These are phyloP conservation scores for Debaryomycetaceae sp. DNA, from an alignment of 1,139 yeast species.

Conservation along the genomic window DNA sequence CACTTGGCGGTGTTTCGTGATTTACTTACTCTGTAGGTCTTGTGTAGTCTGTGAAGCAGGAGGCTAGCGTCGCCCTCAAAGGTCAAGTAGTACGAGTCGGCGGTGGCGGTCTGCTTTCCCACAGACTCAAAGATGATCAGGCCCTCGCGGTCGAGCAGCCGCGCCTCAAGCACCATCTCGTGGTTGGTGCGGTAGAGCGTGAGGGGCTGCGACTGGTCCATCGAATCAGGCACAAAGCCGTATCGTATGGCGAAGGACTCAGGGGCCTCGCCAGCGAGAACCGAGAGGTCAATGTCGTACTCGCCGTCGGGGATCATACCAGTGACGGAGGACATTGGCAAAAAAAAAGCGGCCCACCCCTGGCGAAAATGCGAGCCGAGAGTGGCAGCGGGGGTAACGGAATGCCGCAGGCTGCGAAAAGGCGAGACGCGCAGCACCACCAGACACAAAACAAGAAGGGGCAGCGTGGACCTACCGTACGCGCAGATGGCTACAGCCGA, in stretches of 20 bases:
- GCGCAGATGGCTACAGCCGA: too few species aligned
- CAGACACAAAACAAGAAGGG: not conserved
- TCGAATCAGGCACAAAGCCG: constrained; percentile 41
- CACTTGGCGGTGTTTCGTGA: constrained; percentile 28
- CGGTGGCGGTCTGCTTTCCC: constrained; percentile 18
- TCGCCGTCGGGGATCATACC: constrained; percentile 46
- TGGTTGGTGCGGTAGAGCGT: constrained; percentile 33
- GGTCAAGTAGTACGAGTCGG: constrained; percentile 31
- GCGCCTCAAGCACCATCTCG: constrained; percentile 30
- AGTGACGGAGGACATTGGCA: constrained; percentile 21
- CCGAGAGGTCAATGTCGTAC: constrained; percentile 38
- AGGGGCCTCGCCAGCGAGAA: constrained; percentile 16
- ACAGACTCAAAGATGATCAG: constrained; percentile 39
- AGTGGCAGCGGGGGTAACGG: too few species aligned
- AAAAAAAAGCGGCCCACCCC: not conserved
- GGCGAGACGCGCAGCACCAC: not conserved
- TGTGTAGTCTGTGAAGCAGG: constrained; percentile 22
- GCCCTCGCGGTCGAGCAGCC: constrained; percentile 16
- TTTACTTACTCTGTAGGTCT: constrained; percentile 34
- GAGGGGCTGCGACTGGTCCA: constrained; percentile 35
- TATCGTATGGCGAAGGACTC: constrained; percentile 35
- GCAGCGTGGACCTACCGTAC: too few species aligned
- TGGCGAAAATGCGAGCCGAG: not conserved
- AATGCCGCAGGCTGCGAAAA: not conserved
- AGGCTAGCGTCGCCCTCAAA: constrained; percentile 16